Conservation (phyloP, 345 rosid genomes). For the Passiflora organensis region DNA sequence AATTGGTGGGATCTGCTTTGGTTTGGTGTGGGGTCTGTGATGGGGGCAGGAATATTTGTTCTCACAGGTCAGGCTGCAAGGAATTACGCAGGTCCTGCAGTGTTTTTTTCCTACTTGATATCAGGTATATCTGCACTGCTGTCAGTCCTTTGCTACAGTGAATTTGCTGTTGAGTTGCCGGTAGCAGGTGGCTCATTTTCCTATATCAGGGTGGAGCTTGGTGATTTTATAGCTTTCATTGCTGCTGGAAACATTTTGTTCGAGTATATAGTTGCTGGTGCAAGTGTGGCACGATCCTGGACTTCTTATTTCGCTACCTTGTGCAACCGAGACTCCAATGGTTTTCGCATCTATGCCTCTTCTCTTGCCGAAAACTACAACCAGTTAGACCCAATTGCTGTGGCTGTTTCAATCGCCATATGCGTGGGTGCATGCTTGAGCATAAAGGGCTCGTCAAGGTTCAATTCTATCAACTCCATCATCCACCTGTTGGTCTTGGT, state of each 20-base stretch:
- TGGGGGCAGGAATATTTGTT: conserved; percentile 66
- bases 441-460: conserved; percentile 21
- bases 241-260: conserved; percentile 25
- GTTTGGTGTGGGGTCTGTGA: conserved; percentile 56
- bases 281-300: conserved; percentile 23
- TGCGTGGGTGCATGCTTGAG: conserved; percentile 21
- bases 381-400: conserved; percentile 19
- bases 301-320: conserved; percentile 27
- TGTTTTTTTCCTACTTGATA: conserved; percentile 42
- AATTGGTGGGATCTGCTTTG: conserved; percentile 67
- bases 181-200: conserved; percentile 61
- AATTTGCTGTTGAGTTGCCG: conserved; percentile 47
- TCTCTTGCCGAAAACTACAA: conserved; percentile 13
- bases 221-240: conserved; percentile 23
- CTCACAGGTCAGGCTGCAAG: conserved; percentile 58
- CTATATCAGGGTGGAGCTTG: conserved; percentile 32
- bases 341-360: conserved; percentile 14
- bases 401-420: conserved; percentile 2
- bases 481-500: conserved; percentile 10
- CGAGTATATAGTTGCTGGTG: conserved; percentile 20
- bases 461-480: conserved; percentile 15
- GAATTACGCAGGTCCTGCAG: conserved; percentile 46
- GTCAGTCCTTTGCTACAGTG: conserved; percentile 53
- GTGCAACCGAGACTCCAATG: conserved; percentile 12
- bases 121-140: conserved; percentile 46